Evolutionary conservation across 2,329 filamentous ascomycete species (phyloP), one percentile per base, ranked within the genome.

Genomic region (Fusarium subtropicale): DNA sequence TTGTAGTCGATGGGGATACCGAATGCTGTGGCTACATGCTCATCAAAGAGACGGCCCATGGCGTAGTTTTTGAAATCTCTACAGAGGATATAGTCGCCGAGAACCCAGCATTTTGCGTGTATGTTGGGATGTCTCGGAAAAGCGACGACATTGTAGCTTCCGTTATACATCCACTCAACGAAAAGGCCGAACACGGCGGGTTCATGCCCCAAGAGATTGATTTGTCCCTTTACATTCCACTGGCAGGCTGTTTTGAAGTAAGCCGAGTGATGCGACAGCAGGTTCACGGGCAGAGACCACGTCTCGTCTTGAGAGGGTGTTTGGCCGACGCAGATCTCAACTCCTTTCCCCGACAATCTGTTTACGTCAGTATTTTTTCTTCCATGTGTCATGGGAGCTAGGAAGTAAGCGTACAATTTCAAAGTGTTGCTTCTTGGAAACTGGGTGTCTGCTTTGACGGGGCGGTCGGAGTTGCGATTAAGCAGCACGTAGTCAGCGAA

Each of bases 101-200:
- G 56, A 13, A 34, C 7, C 52, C 41, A 60, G 10, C 41, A 47
- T 33, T n/a, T 46, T 4, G 18, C 33, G 26, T 60, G 13, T 3
- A 56, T 18, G 9, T 7, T 46, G 2, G 22, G 5, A 12, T 24
- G 13, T 41, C n/a, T 36, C 2, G 18, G 10, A 0, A n/a, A 3
- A 0, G 20, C 26, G 4, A 2, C 12, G 1, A 7, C 1, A 2
- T 16, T 5, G 8, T 60, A 57, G 13, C 7, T 16, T 10, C 13
- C 28, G 16, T 57, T 33, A 2, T 60, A 47, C 15, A 47, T 57
- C 56, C 56, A 47, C 18, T 60, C 52, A 10, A 60, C 28, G 3
- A 57, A 60, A 2, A 47, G 7, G 1, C 28, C 2, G 26, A 57
- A 60, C 4, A 28, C 18, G 0, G 6, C 13, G 10, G 41, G 33